Evolutionary conservation across 139 green algal genomes (phyloP).

Genomic region (Volvox africanus): DNA sequence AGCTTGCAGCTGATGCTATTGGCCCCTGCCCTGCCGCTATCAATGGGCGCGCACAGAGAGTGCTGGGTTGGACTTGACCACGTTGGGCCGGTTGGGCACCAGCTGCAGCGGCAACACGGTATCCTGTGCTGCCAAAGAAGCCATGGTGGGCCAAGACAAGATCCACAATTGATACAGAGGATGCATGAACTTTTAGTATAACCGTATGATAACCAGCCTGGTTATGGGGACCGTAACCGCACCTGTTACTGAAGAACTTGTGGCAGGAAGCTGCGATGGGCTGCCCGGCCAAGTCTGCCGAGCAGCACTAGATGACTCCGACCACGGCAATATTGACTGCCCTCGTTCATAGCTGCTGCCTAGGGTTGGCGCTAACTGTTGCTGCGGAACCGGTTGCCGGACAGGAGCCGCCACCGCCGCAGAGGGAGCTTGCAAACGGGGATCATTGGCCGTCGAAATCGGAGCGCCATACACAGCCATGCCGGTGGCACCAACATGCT

Average conservation of each 20-base stretch:
- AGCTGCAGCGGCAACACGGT: neutral
- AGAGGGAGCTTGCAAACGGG: constrained; percentile 11
- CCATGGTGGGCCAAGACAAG: neutral
- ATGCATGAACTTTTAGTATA: neutral
- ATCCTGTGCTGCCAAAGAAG: neutral
- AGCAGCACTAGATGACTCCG: neutral
- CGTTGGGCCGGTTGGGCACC: neutral
- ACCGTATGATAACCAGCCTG: neutral
- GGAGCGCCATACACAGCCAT: neutral
- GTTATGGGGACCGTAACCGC: too few relatives aligned
- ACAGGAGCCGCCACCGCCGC: neutral
- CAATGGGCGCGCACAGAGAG: neutral
- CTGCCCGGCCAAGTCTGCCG: neutral
- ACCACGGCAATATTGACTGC: neutral
- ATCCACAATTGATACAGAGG: neutral
- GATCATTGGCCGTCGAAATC: neutral
- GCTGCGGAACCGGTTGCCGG: neutral
- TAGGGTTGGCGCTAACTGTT: neutral
- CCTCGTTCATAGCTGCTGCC: neutral
- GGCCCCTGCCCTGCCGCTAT: neutral
- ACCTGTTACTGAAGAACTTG: neutral
- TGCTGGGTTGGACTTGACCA: neutral
- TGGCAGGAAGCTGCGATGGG: neutral
- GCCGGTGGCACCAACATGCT: neutral
- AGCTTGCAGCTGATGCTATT: neutral